Conservation (phyloP, 345 rosid species). For the Citropsis articulata region DNA sequence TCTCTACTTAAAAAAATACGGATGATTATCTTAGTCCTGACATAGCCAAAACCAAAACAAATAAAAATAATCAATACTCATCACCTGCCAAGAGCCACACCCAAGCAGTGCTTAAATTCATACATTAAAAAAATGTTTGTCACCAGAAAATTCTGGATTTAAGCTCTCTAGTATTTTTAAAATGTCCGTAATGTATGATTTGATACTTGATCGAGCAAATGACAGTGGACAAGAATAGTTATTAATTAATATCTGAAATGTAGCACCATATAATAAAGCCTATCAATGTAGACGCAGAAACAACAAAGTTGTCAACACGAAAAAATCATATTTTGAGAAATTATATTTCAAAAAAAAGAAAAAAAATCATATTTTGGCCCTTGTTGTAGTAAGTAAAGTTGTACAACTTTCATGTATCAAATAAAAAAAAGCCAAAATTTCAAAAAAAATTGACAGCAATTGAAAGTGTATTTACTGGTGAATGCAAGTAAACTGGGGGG, state of each 20-base stretch:
- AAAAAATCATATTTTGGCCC: background rate
- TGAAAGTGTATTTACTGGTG: background rate
- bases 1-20: background rate
- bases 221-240: background rate
- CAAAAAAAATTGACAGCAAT: background rate
- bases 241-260: background rate
- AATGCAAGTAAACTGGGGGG: background rate
- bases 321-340: background rate
- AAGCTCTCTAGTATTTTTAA: background rate
- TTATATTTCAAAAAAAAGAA: too few species aligned
- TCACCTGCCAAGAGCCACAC: slow-evolving; percentile 6
- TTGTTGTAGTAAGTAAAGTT: background rate
- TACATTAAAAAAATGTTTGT: background rate
- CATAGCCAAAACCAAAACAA: background rate
- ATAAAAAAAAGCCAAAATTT: background rate
- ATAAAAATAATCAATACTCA: background rate
- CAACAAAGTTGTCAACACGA: background rate
- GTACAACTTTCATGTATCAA: background rate
- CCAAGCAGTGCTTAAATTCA: background rate
- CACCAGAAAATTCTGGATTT: background rate
- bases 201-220: background rate
- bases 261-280: background rate
- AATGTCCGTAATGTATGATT: background rate
- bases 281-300: background rate
- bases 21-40: slow-evolving; percentile 7